phyloP scores from a whole-genome alignment of 148 eudicot genomes.

The Camellia granthamiana region DNA sequence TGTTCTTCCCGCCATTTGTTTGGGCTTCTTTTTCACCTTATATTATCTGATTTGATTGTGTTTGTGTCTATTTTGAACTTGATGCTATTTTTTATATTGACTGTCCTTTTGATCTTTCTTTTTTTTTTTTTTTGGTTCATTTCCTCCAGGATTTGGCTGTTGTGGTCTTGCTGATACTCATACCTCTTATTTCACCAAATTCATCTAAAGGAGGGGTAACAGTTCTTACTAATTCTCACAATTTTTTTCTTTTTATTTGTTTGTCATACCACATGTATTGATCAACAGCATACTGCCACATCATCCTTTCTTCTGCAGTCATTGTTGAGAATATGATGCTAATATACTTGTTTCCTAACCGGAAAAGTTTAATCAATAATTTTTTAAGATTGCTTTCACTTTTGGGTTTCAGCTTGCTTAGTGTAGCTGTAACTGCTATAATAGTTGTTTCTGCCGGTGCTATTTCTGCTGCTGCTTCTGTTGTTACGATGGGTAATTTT shows the following conservation, averaged over 20 bases:
- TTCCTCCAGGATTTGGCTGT: slow-evolving; percentile 88
- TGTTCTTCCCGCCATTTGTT: too few relatives aligned
- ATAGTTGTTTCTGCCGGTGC: slow-evolving; percentile 8
- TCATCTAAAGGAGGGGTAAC: slow-evolving; percentile 99
- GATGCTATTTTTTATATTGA: background rate
- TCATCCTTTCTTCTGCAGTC: background rate
- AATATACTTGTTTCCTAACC: too few relatives aligned
- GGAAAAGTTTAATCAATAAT: too few relatives aligned
- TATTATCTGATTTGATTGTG: too few relatives aligned
- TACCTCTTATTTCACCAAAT: slow-evolving; percentile 96
- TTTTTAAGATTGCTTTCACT: too few relatives aligned
- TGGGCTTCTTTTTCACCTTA: too few relatives aligned
- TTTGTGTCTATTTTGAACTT: background rate
- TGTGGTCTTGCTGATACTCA: slow-evolving; percentile 95
- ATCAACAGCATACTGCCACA: background rate
- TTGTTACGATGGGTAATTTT: slow-evolving; percentile 6
- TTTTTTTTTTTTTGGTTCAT: background rate
- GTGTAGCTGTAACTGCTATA: background rate
- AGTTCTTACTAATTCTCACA: slow-evolving; percentile 14
- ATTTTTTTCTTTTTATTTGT: too few relatives aligned
- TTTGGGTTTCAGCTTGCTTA: background rate
- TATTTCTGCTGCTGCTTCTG: slow-evolving; percentile 12
- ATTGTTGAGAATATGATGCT: too few relatives aligned
- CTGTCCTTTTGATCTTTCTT: background rate
- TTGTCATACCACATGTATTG: background rate